A percentile compares a stretch with the other conserved stretches of the same genome.
These are phyloP conservation scores for Umbelopsis sp. DNA, from an alignment of 192 early-diverging fungal genomes.

Conservation along the genomic window DNA sequence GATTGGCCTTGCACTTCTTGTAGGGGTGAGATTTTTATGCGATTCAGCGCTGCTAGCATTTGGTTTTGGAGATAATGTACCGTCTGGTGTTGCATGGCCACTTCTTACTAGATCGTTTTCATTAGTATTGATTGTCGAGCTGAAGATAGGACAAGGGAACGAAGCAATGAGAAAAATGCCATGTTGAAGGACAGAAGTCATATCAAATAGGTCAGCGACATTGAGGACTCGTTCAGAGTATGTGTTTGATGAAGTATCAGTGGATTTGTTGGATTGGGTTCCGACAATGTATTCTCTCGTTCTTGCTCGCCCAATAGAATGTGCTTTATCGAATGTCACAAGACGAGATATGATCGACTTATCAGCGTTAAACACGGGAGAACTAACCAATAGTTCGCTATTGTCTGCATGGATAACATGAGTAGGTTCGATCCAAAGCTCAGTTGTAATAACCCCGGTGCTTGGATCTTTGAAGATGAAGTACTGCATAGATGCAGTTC, in stretches of 20 bases:
- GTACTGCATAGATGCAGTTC: conserved; percentile 45
- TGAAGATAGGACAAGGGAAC: conserved; percentile 31
- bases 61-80: neutral
- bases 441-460: conserved; percentile 47
- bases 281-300: neutral
- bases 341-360: conserved; percentile 48
- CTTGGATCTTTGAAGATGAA: conserved; percentile 46
- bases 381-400: neutral
- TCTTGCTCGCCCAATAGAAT: conserved; percentile 41
- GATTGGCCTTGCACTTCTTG: conserved; percentile 5
- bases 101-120: neutral
- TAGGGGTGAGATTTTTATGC: neutral
- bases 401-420: neutral
- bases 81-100: neutral
- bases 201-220: conserved; percentile 23
- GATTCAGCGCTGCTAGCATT: neutral
- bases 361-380: conserved; percentile 35
- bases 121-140: neutral
- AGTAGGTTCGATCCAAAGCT: conserved; percentile 59
- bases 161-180: conserved; percentile 32
- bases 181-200: conserved; percentile 28
- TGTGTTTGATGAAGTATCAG: neutral
- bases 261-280: neutral
- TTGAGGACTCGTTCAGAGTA: neutral
- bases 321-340: conserved; percentile 56